Conservation (phyloP, 2,329 filamentous ascomycete genomes). For the Dactylellina parvicollis region DNA sequence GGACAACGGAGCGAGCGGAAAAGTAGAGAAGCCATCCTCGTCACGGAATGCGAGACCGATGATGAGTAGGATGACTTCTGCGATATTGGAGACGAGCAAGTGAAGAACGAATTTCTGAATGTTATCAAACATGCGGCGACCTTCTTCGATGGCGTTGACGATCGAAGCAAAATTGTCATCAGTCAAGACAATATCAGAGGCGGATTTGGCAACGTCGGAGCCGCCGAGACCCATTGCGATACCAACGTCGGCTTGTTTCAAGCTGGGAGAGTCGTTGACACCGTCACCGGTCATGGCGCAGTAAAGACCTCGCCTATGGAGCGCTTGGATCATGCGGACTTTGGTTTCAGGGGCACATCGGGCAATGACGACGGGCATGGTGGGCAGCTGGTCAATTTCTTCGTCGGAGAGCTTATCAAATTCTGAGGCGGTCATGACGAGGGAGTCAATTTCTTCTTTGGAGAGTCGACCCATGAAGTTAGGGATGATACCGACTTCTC, state of each 20-base stretch:
- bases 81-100: slow-evolving; percentile 81
- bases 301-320: slow-evolving; percentile 78
- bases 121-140: slow-evolving; percentile 85
- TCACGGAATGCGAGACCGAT: slow-evolving; percentile 85
- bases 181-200: slow-evolving; percentile 74
- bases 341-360: slow-evolving; percentile 87
- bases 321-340: slow-evolving; percentile 87
- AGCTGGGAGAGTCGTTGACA: slow-evolving; percentile 84
- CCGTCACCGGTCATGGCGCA: slow-evolving; percentile 91
- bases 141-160: slow-evolving; percentile 81
- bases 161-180: slow-evolving; percentile 91
- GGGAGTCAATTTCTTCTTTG: slow-evolving; percentile 71
- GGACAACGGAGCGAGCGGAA: slow-evolving; percentile 83
- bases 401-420: slow-evolving; percentile 80
- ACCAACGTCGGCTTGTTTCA: slow-evolving; percentile 82
- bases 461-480: slow-evolving; percentile 68
- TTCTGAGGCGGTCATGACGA: slow-evolving; percentile 79
- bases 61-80: slow-evolving; percentile 81
- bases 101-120: slow-evolving; percentile 89
- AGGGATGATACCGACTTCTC: slow-evolving; percentile 68
- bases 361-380: slow-evolving; percentile 80
- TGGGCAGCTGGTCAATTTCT: slow-evolving; percentile 78
- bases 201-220: slow-evolving; percentile 83
- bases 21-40: slow-evolving; percentile 75
- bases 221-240: slow-evolving; percentile 89